Percentiles rank a stretch among this genome's conserved stretches.
These are phyloP conservation scores for Candida chauliodis DNA, from an alignment of 805 yeast species.

Conservation along the genomic window DNA sequence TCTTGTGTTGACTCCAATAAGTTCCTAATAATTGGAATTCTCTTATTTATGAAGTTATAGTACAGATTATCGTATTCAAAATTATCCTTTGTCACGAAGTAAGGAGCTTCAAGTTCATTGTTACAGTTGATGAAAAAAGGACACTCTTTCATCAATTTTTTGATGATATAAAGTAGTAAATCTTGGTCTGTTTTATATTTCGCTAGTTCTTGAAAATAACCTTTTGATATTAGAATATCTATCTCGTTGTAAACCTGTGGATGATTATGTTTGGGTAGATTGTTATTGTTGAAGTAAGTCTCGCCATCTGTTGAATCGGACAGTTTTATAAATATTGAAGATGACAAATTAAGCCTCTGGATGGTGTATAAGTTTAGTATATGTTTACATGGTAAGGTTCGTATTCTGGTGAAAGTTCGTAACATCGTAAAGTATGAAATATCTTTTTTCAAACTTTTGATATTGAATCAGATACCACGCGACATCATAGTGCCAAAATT, in stretches of 20 bases:
- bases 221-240: background rate
- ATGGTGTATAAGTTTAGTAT: background rate
- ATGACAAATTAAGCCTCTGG: background rate
- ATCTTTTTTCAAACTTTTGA: too few species aligned
- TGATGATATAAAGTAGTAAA: constrained; percentile 7
- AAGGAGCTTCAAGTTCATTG: constrained; percentile 13
- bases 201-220: background rate
- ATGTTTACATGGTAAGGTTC: constrained; percentile 1
- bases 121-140: constrained; percentile 9
- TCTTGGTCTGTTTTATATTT: constrained; percentile 3
- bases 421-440: constrained; percentile 4
- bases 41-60: constrained; percentile 14
- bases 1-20: constrained; percentile 11
- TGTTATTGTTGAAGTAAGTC: background rate
- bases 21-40: constrained; percentile 20
- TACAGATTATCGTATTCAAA: constrained; percentile 10
- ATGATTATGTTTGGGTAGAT: background rate
- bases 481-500: too few species aligned
- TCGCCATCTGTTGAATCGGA: background rate
- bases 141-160: constrained; percentile 8
- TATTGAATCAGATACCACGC: too few species aligned
- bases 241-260: background rate
- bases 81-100: constrained; percentile 4
- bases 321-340: constrained; percentile 2
- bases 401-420: constrained; percentile 2